These are phyloP conservation scores for Vigna trinervia DNA, from an alignment of 306 rosid genomes.

Conservation along the genomic window DNA sequence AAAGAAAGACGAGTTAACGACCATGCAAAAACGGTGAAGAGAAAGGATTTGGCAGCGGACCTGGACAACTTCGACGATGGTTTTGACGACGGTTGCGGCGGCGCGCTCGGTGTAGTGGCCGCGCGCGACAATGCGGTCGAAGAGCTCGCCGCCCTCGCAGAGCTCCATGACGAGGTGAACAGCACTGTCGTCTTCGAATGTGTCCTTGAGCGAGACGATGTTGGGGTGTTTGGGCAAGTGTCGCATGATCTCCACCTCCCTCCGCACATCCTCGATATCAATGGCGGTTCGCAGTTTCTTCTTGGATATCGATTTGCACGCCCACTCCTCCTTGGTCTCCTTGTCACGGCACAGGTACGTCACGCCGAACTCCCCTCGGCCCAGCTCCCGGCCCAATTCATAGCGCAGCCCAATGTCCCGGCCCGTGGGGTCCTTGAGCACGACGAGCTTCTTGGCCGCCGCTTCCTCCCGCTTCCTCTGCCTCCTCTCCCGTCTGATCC, in stretches of 20 bases:
- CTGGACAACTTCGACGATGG: conserved; percentile 93
- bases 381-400: conserved; percentile 79
- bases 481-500: conserved; percentile 2
- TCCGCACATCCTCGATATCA: conserved; percentile 81
- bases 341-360: conserved; percentile 78
- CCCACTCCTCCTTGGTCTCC: conserved; percentile 55
- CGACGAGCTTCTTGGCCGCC: conserved; percentile 55
- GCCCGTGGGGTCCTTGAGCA: conserved; percentile 75
- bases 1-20: neutral
- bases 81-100: conserved; percentile 76
- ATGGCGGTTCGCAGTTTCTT: conserved; percentile 75
- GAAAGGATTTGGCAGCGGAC: conserved; percentile 20
- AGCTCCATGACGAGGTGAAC: conserved; percentile 95
- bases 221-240: conserved; percentile 73
- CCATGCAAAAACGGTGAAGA: neutral
- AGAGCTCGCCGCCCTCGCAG: conserved; percentile 91
- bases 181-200: conserved; percentile 77
- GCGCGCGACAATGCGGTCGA: conserved; percentile 85
- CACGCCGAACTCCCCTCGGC: conserved; percentile 86
- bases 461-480: conserved; percentile 48
- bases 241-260: conserved; percentile 92
- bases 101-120: conserved; percentile 95
- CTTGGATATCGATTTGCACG: conserved; percentile 89
- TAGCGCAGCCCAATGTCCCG: conserved; percentile 66
- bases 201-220: conserved; percentile 70